A percentile compares a stretch with the other conserved stretches of the same genome.
phyloP scores from a whole-genome alignment of 768 basidiomycete genomes.

The Collybia sp. region DNA sequence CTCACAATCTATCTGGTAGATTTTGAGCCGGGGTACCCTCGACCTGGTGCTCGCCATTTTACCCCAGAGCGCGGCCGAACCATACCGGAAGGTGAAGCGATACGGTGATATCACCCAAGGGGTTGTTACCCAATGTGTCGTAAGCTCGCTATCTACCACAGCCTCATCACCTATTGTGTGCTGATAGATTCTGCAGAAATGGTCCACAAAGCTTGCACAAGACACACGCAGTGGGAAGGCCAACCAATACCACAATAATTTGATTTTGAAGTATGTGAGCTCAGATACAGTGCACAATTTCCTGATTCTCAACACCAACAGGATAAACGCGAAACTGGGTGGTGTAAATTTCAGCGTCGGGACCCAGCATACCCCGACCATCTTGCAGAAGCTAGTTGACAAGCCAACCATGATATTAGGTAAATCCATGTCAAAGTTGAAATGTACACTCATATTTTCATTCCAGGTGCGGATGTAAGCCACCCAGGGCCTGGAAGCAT shows the following conservation, averaged over 20 bases:
- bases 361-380: conserved; percentile 37
- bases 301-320: conserved; percentile 15
- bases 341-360: conserved; percentile 45
- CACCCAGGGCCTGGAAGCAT: conserved; percentile 17
- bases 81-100: conserved; percentile 24
- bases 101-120: conserved; percentile 42
- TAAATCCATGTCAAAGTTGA: neutral
- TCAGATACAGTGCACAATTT: neutral
- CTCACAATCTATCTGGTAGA: neutral
- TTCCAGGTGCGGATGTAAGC: conserved; percentile 24
- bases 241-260: conserved; percentile 59
- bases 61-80: conserved; percentile 20
- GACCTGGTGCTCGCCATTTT: conserved; percentile 23
- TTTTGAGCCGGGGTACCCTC: neutral
- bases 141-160: conserved; percentile 20
- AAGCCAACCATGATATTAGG: conserved; percentile 58
- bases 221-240: conserved; percentile 8
- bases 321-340: conserved; percentile 63
- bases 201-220: conserved; percentile 17
- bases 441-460: neutral
- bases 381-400: conserved; percentile 21
- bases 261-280: conserved; percentile 48
- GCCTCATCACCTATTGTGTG: neutral
- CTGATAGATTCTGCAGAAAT: conserved; percentile 14
- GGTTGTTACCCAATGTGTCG: conserved; percentile 62